phyloP scores from a whole-genome alignment of 1,284 basidiomycete species.

The Microbotryum lychnidis-dioicae region DNA sequence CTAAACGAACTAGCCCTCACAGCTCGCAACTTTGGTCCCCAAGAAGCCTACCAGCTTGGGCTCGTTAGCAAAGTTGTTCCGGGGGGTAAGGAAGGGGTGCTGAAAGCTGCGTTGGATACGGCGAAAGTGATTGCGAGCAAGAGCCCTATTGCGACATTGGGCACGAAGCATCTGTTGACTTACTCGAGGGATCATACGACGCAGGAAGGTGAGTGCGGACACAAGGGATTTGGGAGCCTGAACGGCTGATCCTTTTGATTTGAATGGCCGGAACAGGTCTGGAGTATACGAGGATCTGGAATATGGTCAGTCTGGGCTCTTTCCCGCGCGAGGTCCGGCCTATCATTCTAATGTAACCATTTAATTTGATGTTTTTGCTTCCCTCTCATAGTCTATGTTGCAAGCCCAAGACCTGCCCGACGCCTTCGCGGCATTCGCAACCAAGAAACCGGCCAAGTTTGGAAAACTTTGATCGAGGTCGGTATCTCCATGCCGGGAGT shows the following conservation, averaged over 20 bases:
- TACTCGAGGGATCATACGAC: conserved; percentile 49
- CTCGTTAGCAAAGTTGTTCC: conserved; percentile 66
- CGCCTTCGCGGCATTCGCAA: conserved; percentile 35
- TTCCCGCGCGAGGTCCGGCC: background rate
- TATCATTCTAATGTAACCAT: too few species aligned
- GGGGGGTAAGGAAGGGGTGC: conserved; percentile 54
- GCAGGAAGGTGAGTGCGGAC: conserved; percentile 49
- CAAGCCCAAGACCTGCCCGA: conserved; percentile 22
- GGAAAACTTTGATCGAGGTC: conserved; percentile 15
- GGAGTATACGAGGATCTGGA: conserved; percentile 24
- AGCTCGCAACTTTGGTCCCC: conserved; percentile 56
- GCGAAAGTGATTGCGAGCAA: conserved; percentile 64
- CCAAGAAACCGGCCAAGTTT: conserved; percentile 35
- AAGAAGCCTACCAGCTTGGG: conserved; percentile 64
- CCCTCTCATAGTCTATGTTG: conserved; percentile 17
- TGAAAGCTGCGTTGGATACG: conserved; percentile 52
- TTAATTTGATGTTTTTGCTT: background rate
- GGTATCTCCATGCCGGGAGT: too few species aligned
- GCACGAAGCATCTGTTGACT: conserved; percentile 67
- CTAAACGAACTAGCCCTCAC: conserved; percentile 73
- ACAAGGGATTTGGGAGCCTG: too few species aligned
- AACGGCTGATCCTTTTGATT: too few species aligned
- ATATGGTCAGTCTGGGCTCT: background rate
- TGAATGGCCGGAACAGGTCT: conserved; percentile 1
- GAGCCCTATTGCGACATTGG: conserved; percentile 69